phyloP scores from a whole-genome alignment of 2,329 filamentous ascomycete genomes.

The Calonectria honghensis region DNA sequence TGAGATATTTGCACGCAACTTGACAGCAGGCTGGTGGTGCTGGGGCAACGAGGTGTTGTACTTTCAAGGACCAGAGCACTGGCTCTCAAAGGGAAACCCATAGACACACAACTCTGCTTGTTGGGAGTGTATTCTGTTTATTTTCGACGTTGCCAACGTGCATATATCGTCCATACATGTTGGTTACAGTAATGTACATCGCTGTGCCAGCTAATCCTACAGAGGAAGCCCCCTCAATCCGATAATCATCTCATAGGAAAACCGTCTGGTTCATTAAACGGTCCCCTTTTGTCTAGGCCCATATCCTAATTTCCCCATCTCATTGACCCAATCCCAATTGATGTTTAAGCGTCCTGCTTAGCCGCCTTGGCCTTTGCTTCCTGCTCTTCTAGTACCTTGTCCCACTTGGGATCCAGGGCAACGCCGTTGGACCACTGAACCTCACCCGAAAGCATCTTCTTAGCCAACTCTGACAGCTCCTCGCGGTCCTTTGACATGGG shows the following conservation, averaged over 20 bases:
- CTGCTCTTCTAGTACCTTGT: slow-evolving; percentile 56
- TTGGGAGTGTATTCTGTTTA: slow-evolving; percentile 53
- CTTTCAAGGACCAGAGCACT: slow-evolving; percentile 77
- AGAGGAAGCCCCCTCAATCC: slow-evolving; percentile 40
- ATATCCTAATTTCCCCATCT: slow-evolving; percentile 37
- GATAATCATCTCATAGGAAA: slow-evolving; percentile 40
- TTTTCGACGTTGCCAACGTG: slow-evolving; percentile 50
- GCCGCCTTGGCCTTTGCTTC: slow-evolving; percentile 50
- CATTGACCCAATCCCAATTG: slow-evolving; percentile 25
- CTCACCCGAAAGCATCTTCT: slow-evolving; percentile 76
- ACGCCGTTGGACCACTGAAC: slow-evolving; percentile 75
- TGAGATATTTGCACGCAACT: slow-evolving; percentile 85
- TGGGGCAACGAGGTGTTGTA: slow-evolving; percentile 85
- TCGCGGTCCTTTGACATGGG: slow-evolving; percentile 64
- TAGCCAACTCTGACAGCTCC: slow-evolving; percentile 77
- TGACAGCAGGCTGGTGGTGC: slow-evolving; percentile 85
- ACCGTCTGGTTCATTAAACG: slow-evolving; percentile 50
- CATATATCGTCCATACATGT: slow-evolving; percentile 47
- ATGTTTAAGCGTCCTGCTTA: slow-evolving; percentile 48
- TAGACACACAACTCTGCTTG: slow-evolving; percentile 41
- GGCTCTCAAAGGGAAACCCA: slow-evolving; percentile 58
- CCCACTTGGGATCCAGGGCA: slow-evolving; percentile 69
- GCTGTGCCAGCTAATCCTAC: slow-evolving; percentile 55
- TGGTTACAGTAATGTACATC: slow-evolving; percentile 60
- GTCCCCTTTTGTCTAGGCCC: slow-evolving; percentile 36